Base-by-base conservation (phyloP, 768 basidiomycete genomes). In the Gloeopeniophorella convolvens region DNA sequence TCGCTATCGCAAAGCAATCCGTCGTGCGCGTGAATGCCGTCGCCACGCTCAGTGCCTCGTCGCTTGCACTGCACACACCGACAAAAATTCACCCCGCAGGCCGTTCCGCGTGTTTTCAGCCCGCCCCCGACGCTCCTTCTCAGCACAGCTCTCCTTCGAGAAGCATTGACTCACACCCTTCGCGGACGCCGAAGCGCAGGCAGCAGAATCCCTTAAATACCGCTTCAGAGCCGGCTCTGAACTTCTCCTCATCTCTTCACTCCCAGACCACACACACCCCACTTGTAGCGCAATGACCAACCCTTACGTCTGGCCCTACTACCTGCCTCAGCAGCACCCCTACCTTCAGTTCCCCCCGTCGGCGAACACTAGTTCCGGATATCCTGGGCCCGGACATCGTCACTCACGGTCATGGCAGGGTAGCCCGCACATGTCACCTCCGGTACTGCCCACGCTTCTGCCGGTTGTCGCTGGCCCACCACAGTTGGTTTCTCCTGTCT, bases 251-350 rank as follows among this genome's bases (percentile, higher is more conserved):
- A 42, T 3, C 10, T 7, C 21, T 23, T 7, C 54, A 39, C 23
- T 30, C 32, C 44, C 13, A 28, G 30, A 45, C 26, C 11, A 15
- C n/a, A n/a, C n/a, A n/a, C n/a, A n/a, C n/a, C n/a, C 15, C 34
- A 20, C 24, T 26, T 32, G 37, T 24, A 16, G 5, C 45, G 42
- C 45, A 15, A 55, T 55, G 54, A 18, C 33, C 6, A 4, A 33
- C 16, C 45, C n/a, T 26, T 55, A 27, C 34, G 41, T 47, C 12
- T 55, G 45, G 45, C 54, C 54, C 16, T 55, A 55, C 54, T 47
- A 42, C 42, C 33, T 36, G 10, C 46, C 51, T 31, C 52, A 43
- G 36, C 50, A 47, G 16, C 45, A 56, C 37, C 51, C 44, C 12
- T 54, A 54, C 35, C 48, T 54, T 27, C 52, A 54, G 24, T 55